Evolutionary conservation across 768 basidiomycete species (phyloP), one percentile per base, ranked within the genome.

Genomic region (Hygrophoropsis aurantiaca): DNA sequence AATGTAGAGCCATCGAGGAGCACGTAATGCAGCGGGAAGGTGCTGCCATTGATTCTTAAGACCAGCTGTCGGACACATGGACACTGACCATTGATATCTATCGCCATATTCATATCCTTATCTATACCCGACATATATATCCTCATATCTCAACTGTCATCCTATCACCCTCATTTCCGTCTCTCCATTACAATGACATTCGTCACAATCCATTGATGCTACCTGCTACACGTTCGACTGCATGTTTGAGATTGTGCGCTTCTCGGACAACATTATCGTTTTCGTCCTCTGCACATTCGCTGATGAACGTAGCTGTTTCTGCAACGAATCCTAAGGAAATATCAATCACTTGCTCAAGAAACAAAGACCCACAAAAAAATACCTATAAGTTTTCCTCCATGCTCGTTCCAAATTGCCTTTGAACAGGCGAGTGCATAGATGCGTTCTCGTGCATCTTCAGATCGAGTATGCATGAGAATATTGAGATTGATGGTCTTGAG

Each of bases 211-310:
- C 67, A 46, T 59, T 64, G 25, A 75, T 71, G 33, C 74, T 84
- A 10, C 88, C 88, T 50, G 84, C 84, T 54, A 85, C 75, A 52
- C 69, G 77, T 68, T 90, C 87, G 39, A 90, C 81, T 3, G 81
- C 80, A 65, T 77, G 69, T 64, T 86, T 90, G 65, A 91, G 70
- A 54, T 65, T 74, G 52, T 82, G 79, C 15, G 85, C 80, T 55
- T 82, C 82, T 47, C 72, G 75, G 4, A 91, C 87, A 13, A 94
- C 90, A 48, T 75, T 75, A 53, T 91, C 89, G 61, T 92, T 85
- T 54, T 94, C 93, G 58, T 95, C 92, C 67, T 93, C 90, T 4
- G 82, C 80, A 58, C 84, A 88, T 64, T 95, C 94, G 4, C 83
- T 82, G 44, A 95, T 84, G 69, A 95, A 93, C 21, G 88, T 85